These are phyloP conservation scores for Yamadazyma pseudoaaseri DNA, from an alignment of 1,139 yeast genomes.

Conservation along the genomic window DNA sequence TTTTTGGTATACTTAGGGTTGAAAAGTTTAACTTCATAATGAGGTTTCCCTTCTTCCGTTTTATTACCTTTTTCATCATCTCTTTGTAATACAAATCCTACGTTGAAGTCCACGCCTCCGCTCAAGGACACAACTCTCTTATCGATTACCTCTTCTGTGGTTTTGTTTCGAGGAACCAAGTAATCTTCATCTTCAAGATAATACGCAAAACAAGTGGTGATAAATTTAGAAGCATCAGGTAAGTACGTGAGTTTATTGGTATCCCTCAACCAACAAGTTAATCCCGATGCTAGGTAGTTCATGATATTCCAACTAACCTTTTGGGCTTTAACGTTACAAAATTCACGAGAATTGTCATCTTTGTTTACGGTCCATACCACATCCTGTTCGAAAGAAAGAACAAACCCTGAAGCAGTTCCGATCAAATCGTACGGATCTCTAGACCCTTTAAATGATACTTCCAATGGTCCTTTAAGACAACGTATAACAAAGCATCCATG, in stretches of 20 bases:
- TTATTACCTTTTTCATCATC: slow-evolving; percentile 32
- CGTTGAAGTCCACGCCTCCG: slow-evolving; percentile 59
- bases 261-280: slow-evolving; percentile 61
- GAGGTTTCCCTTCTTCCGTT: slow-evolving; percentile 61
- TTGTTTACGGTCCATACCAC: slow-evolving; percentile 43
- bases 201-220: slow-evolving; percentile 52
- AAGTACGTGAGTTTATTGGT: slow-evolving; percentile 42
- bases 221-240: slow-evolving; percentile 41
- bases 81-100: slow-evolving; percentile 62
- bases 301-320: slow-evolving; percentile 52
- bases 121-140: slow-evolving; percentile 56
- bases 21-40: slow-evolving; percentile 61
- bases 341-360: slow-evolving; percentile 36
- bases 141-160: slow-evolving; percentile 22
- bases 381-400: slow-evolving; percentile 36
- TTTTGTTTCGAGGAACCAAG: slow-evolving; percentile 3
- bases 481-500: slow-evolving; percentile 45
- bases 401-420: slow-evolving; percentile 39
- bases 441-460: slow-evolving; percentile 52
- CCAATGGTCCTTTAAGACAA: slow-evolving; percentile 40
- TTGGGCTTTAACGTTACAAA: slow-evolving; percentile 37
- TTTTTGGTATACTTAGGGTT: slow-evolving; percentile 60
- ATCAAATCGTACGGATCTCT: slow-evolving; percentile 45
- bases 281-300: slow-evolving; percentile 57
- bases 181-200: slow-evolving; percentile 34